A percentile compares a stretch with the other conserved stretches of the same genome.
Conservation (phyloP, 495 filamentous ascomycete species). For the Stereocaulon alpinum region DNA sequence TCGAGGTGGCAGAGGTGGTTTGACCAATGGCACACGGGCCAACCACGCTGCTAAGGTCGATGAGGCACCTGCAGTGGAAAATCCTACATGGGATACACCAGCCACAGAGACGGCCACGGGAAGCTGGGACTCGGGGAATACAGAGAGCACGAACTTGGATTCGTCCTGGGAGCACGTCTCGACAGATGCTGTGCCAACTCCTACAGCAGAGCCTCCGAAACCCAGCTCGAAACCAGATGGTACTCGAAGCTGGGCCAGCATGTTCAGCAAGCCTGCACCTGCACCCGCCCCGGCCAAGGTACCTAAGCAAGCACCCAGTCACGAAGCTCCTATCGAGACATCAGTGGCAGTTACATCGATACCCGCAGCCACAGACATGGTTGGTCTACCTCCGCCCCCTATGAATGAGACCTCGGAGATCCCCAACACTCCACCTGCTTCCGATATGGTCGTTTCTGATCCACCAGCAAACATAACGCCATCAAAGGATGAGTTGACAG, state of each 20-base stretch:
- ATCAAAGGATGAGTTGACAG: slow-evolving; percentile 77
- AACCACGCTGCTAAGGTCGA: slow-evolving; percentile 27
- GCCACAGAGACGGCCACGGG: slow-evolving; percentile 19
- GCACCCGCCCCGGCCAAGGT: slow-evolving; percentile 25
- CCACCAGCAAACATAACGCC: slow-evolving; percentile 49
- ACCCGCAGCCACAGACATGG: slow-evolving; percentile 14
- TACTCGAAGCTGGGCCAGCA: slow-evolving; percentile 29
- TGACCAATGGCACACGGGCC: slow-evolving; percentile 36
- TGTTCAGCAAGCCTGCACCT: slow-evolving; percentile 31
- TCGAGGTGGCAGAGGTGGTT: slow-evolving; percentile 58
- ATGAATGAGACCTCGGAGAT: slow-evolving; percentile 19
- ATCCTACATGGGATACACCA: slow-evolving; percentile 12
- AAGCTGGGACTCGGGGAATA: slow-evolving; percentile 24
- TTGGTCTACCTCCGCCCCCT: slow-evolving; percentile 21
- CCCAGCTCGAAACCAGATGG: slow-evolving; percentile 21
- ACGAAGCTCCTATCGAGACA: slow-evolving; percentile 19
- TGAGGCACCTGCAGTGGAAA: slow-evolving; percentile 23
- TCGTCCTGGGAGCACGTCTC: slow-evolving; percentile 24
- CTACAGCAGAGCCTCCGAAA: slow-evolving; percentile 22
- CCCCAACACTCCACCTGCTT: slow-evolving; percentile 21
- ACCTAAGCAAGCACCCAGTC: slow-evolving; percentile 21
- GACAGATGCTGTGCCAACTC: slow-evolving; percentile 22
- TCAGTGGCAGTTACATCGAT: slow-evolving; percentile 12
- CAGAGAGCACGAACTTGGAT: slow-evolving; percentile 29
- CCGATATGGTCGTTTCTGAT: slow-evolving; percentile 17